These are phyloP conservation scores for Inga leiocalycina DNA, from an alignment of 306 rosid genomes.

Conservation along the genomic window DNA sequence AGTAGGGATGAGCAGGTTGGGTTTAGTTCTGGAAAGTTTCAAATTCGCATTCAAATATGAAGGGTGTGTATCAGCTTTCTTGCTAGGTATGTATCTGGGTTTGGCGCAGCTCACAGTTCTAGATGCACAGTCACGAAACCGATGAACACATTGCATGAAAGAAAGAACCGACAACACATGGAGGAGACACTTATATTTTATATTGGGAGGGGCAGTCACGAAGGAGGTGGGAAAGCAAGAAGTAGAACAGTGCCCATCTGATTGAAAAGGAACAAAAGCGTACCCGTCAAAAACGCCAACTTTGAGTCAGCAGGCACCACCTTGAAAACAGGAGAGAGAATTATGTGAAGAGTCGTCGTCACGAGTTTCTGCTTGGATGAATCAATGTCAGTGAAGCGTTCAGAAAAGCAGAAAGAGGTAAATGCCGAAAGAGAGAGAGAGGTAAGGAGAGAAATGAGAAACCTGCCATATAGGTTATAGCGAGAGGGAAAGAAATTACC, in stretches of 20 bases:
- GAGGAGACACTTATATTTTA: too few species aligned
- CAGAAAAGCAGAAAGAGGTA: constrained; percentile 20
- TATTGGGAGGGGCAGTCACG: too few species aligned
- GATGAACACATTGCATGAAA: constrained; percentile 39
- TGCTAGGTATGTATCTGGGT: background rate
- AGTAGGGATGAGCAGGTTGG: constrained; percentile 31
- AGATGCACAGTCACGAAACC: constrained; percentile 19
- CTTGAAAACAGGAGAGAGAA: background rate
- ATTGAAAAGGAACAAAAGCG: background rate
- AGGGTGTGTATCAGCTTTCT: background rate
- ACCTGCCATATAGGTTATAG: constrained; percentile 46
- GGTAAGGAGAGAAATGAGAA: constrained; percentile 26
- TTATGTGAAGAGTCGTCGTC: background rate
- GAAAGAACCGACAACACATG: background rate
- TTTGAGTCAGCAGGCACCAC: background rate
- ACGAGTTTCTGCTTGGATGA: constrained; percentile 32
- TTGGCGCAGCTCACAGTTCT: background rate
- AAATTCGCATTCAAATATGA: background rate
- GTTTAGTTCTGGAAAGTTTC: constrained; percentile 21
- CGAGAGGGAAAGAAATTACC: constrained; percentile 36
- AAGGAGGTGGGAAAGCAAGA: background rate
- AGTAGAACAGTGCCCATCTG: background rate
- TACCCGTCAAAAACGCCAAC: background rate
- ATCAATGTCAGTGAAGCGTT: constrained; percentile 20
- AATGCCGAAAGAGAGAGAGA: constrained; percentile 10